A percentile compares a stretch with the other conserved stretches of the same genome.
These are phyloP conservation scores for Artemisia tridentata DNA, from an alignment of 129 eudicot species.

Conservation along the genomic window DNA sequence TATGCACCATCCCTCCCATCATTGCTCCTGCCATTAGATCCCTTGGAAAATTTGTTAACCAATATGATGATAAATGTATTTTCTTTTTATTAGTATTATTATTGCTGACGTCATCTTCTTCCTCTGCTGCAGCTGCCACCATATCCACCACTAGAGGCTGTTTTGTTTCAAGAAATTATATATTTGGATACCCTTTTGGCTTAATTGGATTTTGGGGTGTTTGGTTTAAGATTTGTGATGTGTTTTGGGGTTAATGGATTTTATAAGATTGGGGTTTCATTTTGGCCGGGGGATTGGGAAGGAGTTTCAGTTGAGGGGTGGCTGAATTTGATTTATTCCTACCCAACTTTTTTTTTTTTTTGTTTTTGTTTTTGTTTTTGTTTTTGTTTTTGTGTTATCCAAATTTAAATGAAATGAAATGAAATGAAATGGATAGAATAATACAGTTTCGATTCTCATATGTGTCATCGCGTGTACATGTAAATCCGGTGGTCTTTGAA, in stretches of 20 bases:
- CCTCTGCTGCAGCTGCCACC: constrained; percentile 52
- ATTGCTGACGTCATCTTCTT: constrained; percentile 15
- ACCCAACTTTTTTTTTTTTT: no score
- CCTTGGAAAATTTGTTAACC: constrained; percentile 54
- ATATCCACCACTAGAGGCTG: constrained; percentile 16
- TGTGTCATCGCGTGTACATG: no score
- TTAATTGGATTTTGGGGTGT: not conserved
- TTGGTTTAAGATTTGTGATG: not conserved
- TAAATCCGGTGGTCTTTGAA: no score
- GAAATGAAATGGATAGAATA: no score
- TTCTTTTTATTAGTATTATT: not conserved
- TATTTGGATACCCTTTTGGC: not conserved
- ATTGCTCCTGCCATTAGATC: constrained; percentile 89
- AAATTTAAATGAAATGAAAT: no score
- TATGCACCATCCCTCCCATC: constrained; percentile 94
- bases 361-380: no score
- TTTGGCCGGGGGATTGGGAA: not conserved
- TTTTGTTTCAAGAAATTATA: not conserved
- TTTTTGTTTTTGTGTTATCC: no score
- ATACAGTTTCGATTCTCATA: no score
- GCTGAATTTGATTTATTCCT: no score
- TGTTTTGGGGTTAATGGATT: not conserved
- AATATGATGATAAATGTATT: no score
- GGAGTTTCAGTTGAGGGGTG: no score
- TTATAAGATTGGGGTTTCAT: not conserved